A percentile compares a stretch with the other conserved stretches of the same genome.
Conservation (phyloP, 1,139 yeast species). For the Pichia sp. region DNA sequence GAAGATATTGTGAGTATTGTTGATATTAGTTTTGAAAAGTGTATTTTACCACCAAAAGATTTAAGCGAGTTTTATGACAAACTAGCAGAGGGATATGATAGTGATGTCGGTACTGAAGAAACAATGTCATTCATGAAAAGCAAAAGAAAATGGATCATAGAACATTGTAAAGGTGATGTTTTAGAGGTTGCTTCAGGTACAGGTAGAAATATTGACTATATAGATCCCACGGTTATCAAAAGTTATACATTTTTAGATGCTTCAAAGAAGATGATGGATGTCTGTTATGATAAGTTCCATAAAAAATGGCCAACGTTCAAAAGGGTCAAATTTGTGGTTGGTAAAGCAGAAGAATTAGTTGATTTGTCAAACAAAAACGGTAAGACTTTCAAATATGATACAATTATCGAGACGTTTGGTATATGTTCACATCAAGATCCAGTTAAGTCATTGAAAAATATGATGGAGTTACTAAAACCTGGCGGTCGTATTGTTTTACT, state of each 20-base stretch:
- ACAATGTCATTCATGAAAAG: constrained; percentile 72
- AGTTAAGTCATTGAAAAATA: constrained; percentile 67
- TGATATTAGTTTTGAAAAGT: constrained; percentile 19
- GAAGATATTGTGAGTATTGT: constrained; percentile 39
- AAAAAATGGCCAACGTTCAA: constrained; percentile 56
- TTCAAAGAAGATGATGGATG: constrained; percentile 75
- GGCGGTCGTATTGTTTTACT: constrained; percentile 84
- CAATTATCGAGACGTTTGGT: constrained; percentile 90
- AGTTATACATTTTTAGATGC: constrained; percentile 85
- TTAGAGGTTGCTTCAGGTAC: constrained; percentile 95
- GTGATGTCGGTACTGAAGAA: constrained; percentile 82
- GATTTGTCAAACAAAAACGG: constrained; percentile 32
- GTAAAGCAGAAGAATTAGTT: constrained; percentile 82
- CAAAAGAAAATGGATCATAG: constrained; percentile 79
- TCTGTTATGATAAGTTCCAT: constrained; percentile 70
- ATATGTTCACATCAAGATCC: constrained; percentile 95
- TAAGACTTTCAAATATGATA: constrained; percentile 60
- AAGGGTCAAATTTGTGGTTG: constrained; percentile 80
- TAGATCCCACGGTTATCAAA: constrained; percentile 51
- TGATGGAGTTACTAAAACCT: constrained; percentile 67
- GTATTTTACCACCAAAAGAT: constrained; percentile 63
- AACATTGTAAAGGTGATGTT: constrained; percentile 76
- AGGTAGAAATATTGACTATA: constrained; percentile 80
- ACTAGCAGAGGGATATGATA: constrained; percentile 77
- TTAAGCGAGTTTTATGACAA: constrained; percentile 77